phyloP scores from a whole-genome alignment of 805 yeast species.

The Wickerhamiella azymoides region DNA sequence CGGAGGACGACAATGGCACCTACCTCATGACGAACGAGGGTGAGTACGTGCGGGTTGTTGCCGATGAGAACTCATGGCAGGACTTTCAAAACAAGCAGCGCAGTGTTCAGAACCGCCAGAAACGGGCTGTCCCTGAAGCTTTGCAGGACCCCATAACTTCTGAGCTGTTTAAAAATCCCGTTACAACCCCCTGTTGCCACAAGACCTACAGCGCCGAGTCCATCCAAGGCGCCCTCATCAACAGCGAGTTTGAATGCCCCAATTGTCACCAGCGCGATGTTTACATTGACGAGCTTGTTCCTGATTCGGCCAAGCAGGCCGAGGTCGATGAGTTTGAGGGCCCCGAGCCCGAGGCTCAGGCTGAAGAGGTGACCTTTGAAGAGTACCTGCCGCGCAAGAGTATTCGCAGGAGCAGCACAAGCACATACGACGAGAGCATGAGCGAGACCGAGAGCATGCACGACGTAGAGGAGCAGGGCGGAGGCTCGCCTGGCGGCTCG shows the following conservation, averaged over 20 bases:
- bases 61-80: constrained; percentile 85
- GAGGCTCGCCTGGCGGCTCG: background rate
- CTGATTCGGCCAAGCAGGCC: constrained; percentile 45
- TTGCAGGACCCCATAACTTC: constrained; percentile 59
- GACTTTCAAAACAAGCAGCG: constrained; percentile 59
- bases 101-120: constrained; percentile 28
- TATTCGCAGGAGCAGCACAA: constrained; percentile 1
- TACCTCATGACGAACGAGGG: constrained; percentile 90
- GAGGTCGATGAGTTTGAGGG: constrained; percentile 29
- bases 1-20: constrained; percentile 44
- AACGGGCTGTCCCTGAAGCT: constrained; percentile 37
- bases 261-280: constrained; percentile 64
- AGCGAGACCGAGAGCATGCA: background rate
- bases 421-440: constrained; percentile 4
- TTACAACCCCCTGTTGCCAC: constrained; percentile 69
- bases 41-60: constrained; percentile 88
- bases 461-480: background rate
- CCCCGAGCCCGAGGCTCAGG: background rate
- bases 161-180: constrained; percentile 55
- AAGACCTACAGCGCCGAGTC: constrained; percentile 44
- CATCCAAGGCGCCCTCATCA: constrained; percentile 54
- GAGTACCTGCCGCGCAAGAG: background rate
- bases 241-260: constrained; percentile 83
- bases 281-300: constrained; percentile 54
- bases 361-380: constrained; percentile 4